These are phyloP conservation scores for Rhizopus arrhizus DNA, from an alignment of 371 early-diverging fungal species.

Conservation along the genomic window DNA sequence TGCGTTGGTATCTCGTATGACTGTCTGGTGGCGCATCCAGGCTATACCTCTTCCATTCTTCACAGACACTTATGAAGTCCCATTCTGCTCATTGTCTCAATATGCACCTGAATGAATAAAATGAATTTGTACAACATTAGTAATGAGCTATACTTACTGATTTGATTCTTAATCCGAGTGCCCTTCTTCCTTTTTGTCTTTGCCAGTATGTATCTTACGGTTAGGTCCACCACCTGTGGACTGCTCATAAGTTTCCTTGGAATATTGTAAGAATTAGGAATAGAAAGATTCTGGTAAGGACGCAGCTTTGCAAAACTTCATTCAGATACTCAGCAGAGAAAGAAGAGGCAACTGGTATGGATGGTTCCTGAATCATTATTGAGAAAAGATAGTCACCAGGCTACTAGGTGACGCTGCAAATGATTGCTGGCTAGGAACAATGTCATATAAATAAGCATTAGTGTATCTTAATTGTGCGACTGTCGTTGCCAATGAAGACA, in stretches of 20 bases:
- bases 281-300: constrained; percentile 43
- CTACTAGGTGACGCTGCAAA: not conserved
- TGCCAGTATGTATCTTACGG: constrained; percentile 34
- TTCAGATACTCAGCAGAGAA: constrained; percentile 40
- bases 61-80: no score
- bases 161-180: constrained; percentile 27
- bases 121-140: not conserved
- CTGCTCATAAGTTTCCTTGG: constrained; percentile 42
- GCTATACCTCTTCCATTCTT: no score
- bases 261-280: constrained; percentile 41
- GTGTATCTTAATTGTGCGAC: constrained; percentile 19
- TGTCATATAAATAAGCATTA: constrained; percentile 24
- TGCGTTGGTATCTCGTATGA: no score
- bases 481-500: constrained; percentile 25
- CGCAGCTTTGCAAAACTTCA: constrained; percentile 40
- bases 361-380: constrained; percentile 43
- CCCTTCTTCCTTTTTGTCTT: constrained; percentile 17
- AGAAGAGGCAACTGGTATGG: constrained; percentile 45
- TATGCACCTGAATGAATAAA: constrained; percentile 1
- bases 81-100: no score
- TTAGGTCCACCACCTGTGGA: constrained; percentile 34
- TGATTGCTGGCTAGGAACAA: constrained; percentile 12
- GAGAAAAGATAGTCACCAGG: constrained; percentile 27
- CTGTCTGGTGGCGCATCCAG: no score
- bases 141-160: constrained; percentile 8